phyloP scores from a whole-genome alignment of 345 rosid genomes.

The Stellera chamaejasme region DNA sequence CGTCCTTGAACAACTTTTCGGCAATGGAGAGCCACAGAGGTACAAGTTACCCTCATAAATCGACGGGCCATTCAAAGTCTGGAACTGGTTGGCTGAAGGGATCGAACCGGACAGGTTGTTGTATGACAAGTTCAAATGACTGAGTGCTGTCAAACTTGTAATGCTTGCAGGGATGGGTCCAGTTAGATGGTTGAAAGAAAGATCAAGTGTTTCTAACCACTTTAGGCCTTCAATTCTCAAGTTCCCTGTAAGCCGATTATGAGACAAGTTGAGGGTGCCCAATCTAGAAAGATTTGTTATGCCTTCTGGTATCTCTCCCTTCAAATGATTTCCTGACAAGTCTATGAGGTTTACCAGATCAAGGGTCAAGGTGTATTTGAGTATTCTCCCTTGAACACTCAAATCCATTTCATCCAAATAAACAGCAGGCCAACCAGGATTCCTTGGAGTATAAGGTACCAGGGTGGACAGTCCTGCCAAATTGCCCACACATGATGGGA shows the following conservation, averaged over 20 bases:
- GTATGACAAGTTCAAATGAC: conserved; percentile 18
- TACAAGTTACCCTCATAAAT: conserved; percentile 11
- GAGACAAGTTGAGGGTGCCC: conserved; percentile 20
- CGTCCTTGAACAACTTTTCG: neutral
- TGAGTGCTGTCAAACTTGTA: conserved; percentile 5
- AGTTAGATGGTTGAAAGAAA: conserved; percentile 16
- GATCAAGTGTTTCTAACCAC: conserved; percentile 21
- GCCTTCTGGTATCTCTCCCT: conserved; percentile 10
- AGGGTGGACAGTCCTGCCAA: neutral
- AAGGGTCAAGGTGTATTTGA: neutral
- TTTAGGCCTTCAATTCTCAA: conserved; percentile 14
- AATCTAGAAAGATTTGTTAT: conserved; percentile 11
- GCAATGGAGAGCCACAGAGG: conserved; percentile 15
- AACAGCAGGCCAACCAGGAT: no score
- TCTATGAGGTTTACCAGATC: conserved; percentile 11
- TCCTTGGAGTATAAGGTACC: no score
- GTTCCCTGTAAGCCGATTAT: conserved; percentile 16
- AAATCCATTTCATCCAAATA: no score
- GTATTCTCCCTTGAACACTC: neutral
- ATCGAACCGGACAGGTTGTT: conserved; percentile 24
- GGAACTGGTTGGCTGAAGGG: conserved; percentile 16
- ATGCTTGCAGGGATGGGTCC: conserved; percentile 24
- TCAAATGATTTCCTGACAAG: conserved; percentile 19
- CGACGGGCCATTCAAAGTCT: conserved; percentile 14
- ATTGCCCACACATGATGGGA: conserved; percentile 1